These are phyloP conservation scores for Eimeria necatrix DNA, from an alignment of 169 alveolate species.

Conservation along the genomic window DNA sequence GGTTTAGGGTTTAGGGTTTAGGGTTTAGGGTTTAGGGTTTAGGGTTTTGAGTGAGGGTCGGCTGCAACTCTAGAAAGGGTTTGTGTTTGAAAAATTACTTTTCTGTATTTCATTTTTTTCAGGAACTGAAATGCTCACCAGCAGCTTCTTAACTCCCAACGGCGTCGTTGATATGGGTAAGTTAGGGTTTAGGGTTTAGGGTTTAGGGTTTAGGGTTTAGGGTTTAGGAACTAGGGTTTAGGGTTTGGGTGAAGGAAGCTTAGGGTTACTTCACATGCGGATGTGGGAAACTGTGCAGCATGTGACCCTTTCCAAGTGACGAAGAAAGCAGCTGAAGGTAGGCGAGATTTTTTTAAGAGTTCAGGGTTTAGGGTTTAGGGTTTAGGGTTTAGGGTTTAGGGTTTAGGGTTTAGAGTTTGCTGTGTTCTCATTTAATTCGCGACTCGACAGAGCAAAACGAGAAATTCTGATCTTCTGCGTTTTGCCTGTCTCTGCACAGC, in stretches of 20 bases:
- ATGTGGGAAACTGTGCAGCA: constrained; percentile 24
- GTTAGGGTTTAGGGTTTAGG: background rate
- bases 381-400: background rate
- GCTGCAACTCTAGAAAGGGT: background rate
- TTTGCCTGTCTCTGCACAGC: no score
- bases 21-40: background rate
- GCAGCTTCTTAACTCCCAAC: constrained; percentile 60
- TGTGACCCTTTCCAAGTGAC: constrained; percentile 76
- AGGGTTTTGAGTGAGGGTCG: background rate
- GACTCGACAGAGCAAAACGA: background rate
- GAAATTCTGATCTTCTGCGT: no score
- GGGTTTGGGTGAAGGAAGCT: background rate
- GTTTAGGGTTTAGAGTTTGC: no score
- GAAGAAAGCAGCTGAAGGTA: constrained; percentile 64
- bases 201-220: background rate
- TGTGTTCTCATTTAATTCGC: no score
- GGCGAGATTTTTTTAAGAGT: background rate
- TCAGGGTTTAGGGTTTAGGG: background rate
- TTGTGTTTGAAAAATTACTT: background rate
- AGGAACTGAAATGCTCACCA: constrained; percentile 80
- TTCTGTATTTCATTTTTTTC: background rate
- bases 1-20: background rate
- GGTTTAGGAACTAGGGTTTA: background rate
- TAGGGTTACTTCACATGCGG: background rate
- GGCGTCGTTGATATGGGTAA: constrained; percentile 75